phyloP scores from a whole-genome alignment of 73 alveolate genomes.

The Paramecium biaurelia region DNA sequence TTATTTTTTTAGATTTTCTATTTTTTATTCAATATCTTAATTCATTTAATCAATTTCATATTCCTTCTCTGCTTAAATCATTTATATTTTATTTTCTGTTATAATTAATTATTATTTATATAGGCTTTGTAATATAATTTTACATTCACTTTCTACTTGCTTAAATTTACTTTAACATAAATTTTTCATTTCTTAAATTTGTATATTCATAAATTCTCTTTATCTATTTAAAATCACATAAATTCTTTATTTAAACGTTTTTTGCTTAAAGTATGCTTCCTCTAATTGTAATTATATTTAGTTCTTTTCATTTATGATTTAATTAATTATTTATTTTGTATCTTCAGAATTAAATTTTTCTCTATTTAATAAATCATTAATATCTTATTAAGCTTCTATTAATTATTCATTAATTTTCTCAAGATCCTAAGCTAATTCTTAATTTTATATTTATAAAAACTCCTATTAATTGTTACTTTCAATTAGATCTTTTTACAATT shows the following conservation, averaged over 20 bases:
- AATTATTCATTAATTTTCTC: neutral
- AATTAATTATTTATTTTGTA: neutral
- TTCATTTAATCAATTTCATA: neutral
- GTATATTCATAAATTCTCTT: neutral
- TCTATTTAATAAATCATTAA: neutral
- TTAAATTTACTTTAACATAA: neutral
- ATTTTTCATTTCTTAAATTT: neutral
- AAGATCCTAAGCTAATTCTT: neutral
- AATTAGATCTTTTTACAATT: constrained; percentile 3
- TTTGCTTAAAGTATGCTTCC: neutral
- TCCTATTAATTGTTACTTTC: neutral
- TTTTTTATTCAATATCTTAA: neutral
- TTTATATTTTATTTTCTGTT: neutral
- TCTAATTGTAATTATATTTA: neutral
- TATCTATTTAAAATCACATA: neutral
- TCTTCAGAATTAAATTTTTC: neutral
- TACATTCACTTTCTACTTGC: constrained; percentile 24
- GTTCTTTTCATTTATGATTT: neutral
- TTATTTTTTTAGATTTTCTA: neutral
- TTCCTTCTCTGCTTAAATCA: neutral
- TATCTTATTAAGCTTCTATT: neutral
- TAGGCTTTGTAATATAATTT: neutral
- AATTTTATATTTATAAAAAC: neutral
- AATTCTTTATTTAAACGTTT: neutral
- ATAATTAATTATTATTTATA: neutral